Conservation (phyloP, 2,329 filamentous ascomycete genomes). For the Cladosporium sphaerospermum region DNA sequence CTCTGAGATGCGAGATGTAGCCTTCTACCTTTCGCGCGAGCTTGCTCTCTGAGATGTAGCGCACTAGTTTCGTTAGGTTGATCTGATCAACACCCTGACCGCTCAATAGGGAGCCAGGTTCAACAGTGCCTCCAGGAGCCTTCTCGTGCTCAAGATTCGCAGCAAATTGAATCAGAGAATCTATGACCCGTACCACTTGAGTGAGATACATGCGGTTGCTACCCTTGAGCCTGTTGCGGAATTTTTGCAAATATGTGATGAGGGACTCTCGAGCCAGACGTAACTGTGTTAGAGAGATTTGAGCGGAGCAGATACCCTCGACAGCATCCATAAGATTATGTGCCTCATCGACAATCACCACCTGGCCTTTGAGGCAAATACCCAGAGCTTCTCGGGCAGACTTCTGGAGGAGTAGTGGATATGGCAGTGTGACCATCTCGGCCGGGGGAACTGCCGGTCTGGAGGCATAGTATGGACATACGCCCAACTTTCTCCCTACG, state of each 20-base stretch:
- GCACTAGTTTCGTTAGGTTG: conserved; percentile 81
- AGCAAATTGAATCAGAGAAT: conserved; percentile 52
- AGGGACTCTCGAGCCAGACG: conserved; percentile 68
- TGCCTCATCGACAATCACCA: conserved; percentile 95
- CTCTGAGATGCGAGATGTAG: conserved; percentile 59
- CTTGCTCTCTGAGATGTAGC: conserved; percentile 86
- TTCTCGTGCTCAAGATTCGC: conserved; percentile 15
- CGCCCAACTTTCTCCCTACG: conserved; percentile 68
- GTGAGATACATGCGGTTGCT: conserved; percentile 88
- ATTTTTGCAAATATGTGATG: conserved; percentile 75
- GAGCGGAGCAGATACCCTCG: conserved; percentile 74
- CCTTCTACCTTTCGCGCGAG: conserved; percentile 91
- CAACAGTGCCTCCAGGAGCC: conserved; percentile 59
- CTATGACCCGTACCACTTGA: conserved; percentile 75
- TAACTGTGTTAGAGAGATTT: conserved; percentile 67
- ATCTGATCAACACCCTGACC: conserved; percentile 91
- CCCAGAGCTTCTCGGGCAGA: conserved; percentile 81
- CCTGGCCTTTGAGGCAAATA: conserved; percentile 76
- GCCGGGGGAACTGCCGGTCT: conserved; percentile 70
- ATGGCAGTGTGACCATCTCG: conserved; percentile 81
- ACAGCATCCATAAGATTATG: conserved; percentile 98
- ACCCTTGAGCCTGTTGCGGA: conserved; percentile 81
- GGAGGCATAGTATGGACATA: conserved; percentile 97
- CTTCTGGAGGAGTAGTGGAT: conserved; percentile 81
- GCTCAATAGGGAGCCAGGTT: conserved; percentile 65